Evolutionary conservation across 176 grass and related monocot species (phyloP).

Genomic region (Avena sativa): DNA sequence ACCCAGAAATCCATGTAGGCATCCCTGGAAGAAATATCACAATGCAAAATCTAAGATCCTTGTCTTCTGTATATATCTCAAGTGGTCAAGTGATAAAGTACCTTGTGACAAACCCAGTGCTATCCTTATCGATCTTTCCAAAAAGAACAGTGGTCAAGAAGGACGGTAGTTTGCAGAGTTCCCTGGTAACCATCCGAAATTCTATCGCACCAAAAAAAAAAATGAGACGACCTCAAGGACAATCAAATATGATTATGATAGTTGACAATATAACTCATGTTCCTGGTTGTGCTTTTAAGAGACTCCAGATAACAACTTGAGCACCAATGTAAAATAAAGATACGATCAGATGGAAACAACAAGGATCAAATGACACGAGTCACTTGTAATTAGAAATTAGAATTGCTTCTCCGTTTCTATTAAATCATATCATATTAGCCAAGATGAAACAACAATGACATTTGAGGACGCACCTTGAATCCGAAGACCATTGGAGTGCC

Average conservation of each 20-base stretch:
- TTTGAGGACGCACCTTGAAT: constrained; percentile 55
- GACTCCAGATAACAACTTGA: constrained; percentile 26
- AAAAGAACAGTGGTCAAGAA: constrained; percentile 86
- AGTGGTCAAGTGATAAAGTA: constrained; percentile 32
- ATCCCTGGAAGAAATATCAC: constrained; percentile 62
- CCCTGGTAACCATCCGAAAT: constrained; percentile 91
- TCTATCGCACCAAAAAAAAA: constrained; percentile 49
- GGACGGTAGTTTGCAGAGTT: constrained; percentile 92
- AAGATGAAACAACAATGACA: no score
- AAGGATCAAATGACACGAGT: neutral
- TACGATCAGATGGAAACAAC: constrained; percentile 1
- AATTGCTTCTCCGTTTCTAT: neutral
- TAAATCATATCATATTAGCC: neutral
- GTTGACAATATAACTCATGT: neutral
- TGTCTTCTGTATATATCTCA: neutral
- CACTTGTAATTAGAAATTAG: neutral
- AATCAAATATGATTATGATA: constrained; percentile 41
- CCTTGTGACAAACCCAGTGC: constrained; percentile 74
- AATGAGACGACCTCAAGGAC: neutral
- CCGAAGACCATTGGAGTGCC: constrained; percentile 70
- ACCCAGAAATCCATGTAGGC: constrained; percentile 91
- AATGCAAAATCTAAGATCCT: constrained; percentile 10
- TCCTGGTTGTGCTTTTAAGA: neutral
- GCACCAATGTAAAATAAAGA: neutral
- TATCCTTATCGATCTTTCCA: constrained; percentile 73